Percentiles rank a stretch among this genome's conserved stretches.
Conservation (phyloP, 2,329 filamentous ascomycete species). For the Aspergillus transmontanensis region DNA sequence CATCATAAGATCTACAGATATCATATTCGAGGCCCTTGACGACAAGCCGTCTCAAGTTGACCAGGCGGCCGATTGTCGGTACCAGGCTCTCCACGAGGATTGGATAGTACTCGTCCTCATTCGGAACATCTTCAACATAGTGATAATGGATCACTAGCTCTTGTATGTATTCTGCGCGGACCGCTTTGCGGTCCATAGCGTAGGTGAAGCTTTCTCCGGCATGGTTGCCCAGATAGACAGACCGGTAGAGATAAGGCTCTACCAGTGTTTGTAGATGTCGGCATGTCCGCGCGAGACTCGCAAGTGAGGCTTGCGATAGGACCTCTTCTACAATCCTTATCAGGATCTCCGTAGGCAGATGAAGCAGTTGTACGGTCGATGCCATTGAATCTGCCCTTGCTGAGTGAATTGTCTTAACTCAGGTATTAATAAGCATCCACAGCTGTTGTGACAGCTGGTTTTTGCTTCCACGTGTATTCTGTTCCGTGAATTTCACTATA, state of each 20-base stretch:
- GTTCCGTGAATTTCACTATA: background rate
- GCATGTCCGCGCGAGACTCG: constrained; percentile 4
- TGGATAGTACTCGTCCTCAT: constrained; percentile 7
- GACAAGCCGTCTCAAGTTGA: constrained; percentile 3
- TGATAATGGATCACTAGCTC: constrained; percentile 10
- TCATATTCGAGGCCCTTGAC: constrained; percentile 12
- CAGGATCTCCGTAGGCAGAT: constrained; percentile 1
- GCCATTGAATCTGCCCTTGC: background rate
- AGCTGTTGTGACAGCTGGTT: background rate
- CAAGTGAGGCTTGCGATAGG: background rate
- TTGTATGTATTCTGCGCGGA: background rate
- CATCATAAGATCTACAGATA: background rate
- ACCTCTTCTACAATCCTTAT: background rate
- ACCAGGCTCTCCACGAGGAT: constrained; percentile 4
- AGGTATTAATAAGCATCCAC: background rate
- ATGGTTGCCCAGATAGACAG: constrained; percentile 8
- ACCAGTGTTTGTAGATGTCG: background rate
- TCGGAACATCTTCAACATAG: background rate
- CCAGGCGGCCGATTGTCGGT: constrained; percentile 1
- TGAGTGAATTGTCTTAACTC: background rate
- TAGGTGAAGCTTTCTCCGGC: constrained; percentile 1
- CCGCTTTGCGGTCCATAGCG: background rate
- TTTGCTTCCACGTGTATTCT: background rate
- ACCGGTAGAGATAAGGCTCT: constrained; percentile 4
- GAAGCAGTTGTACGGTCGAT: background rate